These are phyloP conservation scores for Mikania micrantha DNA, from an alignment of 129 eudicot species.

Conservation along the genomic window DNA sequence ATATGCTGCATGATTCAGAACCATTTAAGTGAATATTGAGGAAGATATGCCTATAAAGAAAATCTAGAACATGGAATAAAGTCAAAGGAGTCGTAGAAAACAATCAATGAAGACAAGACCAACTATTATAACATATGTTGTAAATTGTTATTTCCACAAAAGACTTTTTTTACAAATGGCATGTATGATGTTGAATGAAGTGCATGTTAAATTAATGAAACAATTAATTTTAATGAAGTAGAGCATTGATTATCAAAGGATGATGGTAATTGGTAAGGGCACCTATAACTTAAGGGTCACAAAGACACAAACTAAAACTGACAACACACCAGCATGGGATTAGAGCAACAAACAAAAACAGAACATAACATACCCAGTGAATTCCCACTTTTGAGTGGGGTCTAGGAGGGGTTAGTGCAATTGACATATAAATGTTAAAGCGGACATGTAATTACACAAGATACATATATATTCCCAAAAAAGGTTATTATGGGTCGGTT, in stretches of 20 bases:
- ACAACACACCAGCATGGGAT: constrained; percentile 5
- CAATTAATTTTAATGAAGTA: neutral
- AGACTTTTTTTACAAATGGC: neutral
- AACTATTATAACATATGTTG: neutral
- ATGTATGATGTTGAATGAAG: neutral
- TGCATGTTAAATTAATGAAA: neutral
- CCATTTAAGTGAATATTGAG: neutral
- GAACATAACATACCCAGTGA: too few species aligned
- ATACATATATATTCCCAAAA: neutral
- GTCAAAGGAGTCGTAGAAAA: neutral
- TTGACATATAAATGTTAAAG: neutral
- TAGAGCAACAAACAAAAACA: too few species aligned
- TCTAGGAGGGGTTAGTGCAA: too few species aligned
- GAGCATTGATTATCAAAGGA: neutral
- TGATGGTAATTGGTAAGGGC: neutral
- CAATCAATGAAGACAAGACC: neutral
- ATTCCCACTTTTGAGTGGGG: too few species aligned
- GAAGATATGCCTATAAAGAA: constrained; percentile 10
- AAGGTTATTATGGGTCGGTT: neutral
- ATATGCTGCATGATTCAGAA: constrained; percentile 2
- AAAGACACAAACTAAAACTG: neutral
- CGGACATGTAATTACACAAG: neutral
- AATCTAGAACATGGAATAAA: neutral
- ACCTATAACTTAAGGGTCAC: neutral
- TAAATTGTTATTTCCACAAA: neutral